These are phyloP conservation scores for Fusarium tricinctum DNA, from an alignment of 2,329 filamentous ascomycete genomes.

Conservation along the genomic window DNA sequence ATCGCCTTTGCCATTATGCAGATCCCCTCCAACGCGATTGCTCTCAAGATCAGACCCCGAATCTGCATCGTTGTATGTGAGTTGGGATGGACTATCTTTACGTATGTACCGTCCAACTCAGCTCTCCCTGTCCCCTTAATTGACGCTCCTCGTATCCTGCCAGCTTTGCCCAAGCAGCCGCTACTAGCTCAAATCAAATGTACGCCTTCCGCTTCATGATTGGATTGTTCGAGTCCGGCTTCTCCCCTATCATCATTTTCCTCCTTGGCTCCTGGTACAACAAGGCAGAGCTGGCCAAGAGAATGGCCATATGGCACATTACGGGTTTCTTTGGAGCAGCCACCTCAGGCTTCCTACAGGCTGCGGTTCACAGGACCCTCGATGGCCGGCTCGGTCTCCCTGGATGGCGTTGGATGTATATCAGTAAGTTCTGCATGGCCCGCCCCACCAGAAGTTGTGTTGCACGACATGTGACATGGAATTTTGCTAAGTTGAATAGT, in stretches of 20 bases:
- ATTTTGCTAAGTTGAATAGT: background rate
- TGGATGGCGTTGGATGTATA: constrained; percentile 5
- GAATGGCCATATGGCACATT: constrained; percentile 44
- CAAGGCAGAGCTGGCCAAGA: constrained; percentile 24
- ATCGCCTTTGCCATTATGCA: constrained; percentile 3
- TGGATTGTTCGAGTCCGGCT: constrained; percentile 23
- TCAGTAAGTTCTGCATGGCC: background rate
- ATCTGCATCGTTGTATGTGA: background rate
- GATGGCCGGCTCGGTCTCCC: background rate
- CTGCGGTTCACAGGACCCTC: background rate
- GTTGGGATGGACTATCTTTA: background rate
- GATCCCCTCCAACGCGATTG: background rate
- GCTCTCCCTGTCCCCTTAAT: background rate
- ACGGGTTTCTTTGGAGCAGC: constrained; percentile 38
- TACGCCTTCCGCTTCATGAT: constrained; percentile 20
- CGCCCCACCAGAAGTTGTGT: too few species aligned
- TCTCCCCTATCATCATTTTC: constrained; percentile 19
- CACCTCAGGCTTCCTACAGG: background rate
- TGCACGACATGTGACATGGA: background rate
- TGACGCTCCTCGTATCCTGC: too few species aligned
- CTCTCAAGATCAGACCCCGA: constrained; percentile 1
- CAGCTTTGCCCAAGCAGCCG: constrained; percentile 3
- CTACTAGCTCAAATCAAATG: background rate
- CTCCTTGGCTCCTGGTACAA: constrained; percentile 28
- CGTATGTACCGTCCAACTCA: background rate